Conservation (phyloP, 1,139 yeast genomes). For the Pichia sp. region DNA sequence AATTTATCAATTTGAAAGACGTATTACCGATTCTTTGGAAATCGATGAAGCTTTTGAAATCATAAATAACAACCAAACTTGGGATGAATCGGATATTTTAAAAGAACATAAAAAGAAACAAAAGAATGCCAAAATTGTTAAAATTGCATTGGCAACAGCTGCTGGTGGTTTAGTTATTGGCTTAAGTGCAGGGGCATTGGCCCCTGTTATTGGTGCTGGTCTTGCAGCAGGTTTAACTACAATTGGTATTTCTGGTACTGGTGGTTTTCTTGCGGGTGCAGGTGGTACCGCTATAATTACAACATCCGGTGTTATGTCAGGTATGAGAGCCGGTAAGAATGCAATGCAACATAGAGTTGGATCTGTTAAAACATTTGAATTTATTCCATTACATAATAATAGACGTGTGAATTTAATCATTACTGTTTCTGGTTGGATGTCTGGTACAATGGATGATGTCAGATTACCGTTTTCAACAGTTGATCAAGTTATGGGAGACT, state of each 20-base stretch:
- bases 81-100: constrained; percentile 64
- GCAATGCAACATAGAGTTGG: constrained; percentile 89
- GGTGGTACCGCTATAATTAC: constrained; percentile 96
- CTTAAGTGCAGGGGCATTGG: constrained; percentile 87
- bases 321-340: constrained; percentile 79
- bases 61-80: constrained; percentile 42
- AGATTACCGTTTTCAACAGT: constrained; percentile 93
- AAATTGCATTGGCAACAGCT: constrained; percentile 92
- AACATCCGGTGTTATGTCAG: constrained; percentile 83
- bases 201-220: constrained; percentile 98
- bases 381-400: constrained; percentile 86
- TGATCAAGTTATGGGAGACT: constrained; percentile 97
- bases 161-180: constrained; percentile 96
- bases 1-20: constrained; percentile 79
- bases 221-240: constrained; percentile 95
- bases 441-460: constrained; percentile 91
- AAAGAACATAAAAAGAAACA: constrained; percentile 63
- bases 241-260: constrained; percentile 86
- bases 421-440: constrained; percentile 99
- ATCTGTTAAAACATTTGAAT: constrained; percentile 88
- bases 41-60: constrained; percentile 35
- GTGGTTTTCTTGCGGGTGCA: constrained; percentile 89
- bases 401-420: constrained; percentile 80
- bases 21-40: constrained; percentile 85
- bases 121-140: constrained; percentile 64